phyloP scores from a whole-genome alignment of 805 yeast genomes.

The Wickerhamomyces alni region DNA sequence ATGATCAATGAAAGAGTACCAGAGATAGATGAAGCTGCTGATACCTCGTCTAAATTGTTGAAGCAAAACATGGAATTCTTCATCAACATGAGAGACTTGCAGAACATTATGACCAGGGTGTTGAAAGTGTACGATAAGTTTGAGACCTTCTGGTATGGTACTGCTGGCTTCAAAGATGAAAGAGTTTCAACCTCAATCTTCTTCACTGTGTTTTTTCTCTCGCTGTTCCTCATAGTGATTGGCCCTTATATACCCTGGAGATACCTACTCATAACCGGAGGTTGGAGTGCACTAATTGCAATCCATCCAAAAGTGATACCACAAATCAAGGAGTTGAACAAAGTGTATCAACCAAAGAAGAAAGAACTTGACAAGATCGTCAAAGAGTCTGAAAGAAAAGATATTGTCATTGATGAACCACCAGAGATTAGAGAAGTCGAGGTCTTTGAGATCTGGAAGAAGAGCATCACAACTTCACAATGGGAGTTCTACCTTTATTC shows the following conservation, averaged over 20 bases:
- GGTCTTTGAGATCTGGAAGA: slow-evolving; percentile 68
- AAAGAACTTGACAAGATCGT: slow-evolving; percentile 26
- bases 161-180: slow-evolving; percentile 70
- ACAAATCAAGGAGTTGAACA: slow-evolving; percentile 19
- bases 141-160: slow-evolving; percentile 51
- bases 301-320: slow-evolving; percentile 55
- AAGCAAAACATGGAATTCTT: slow-evolving; percentile 34
- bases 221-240: slow-evolving; percentile 35
- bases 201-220: slow-evolving; percentile 32
- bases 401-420: slow-evolving; percentile 64
- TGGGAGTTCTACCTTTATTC: slow-evolving; percentile 64
- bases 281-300: slow-evolving; percentile 48
- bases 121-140: slow-evolving; percentile 42
- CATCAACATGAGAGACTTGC: slow-evolving; percentile 68
- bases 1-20: slow-evolving; percentile 11
- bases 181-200: slow-evolving; percentile 56
- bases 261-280: slow-evolving; percentile 43
- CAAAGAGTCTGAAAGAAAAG: slow-evolving; percentile 33
- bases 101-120: slow-evolving; percentile 52
- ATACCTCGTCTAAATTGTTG: slow-evolving; percentile 16
- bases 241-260: slow-evolving; percentile 62
- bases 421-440: slow-evolving; percentile 63
- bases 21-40: slow-evolving; percentile 19
- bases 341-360: slow-evolving; percentile 21
- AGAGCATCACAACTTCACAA: slow-evolving; percentile 49